Evolutionary conservation across 2,329 filamentous ascomycete genomes (phyloP).

Genomic region (Aspergillus sp.): DNA sequence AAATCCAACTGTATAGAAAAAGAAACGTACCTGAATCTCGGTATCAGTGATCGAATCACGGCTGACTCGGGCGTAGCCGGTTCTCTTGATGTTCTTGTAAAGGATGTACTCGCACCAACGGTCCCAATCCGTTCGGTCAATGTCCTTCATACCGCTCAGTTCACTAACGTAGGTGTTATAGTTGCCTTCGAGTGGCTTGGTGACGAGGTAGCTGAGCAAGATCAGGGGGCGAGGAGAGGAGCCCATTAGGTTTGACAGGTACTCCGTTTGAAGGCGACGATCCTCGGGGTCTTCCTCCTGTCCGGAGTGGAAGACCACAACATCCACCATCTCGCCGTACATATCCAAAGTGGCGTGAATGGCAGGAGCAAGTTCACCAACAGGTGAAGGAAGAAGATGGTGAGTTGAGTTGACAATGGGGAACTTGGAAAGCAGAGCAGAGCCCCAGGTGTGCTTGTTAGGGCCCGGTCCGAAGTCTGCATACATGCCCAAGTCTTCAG

Average conservation of each 20-base stretch:
- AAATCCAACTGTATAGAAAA: background rate
- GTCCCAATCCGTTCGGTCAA: conserved; percentile 91
- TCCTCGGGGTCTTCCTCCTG: conserved; percentile 97
- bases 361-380: conserved; percentile 90
- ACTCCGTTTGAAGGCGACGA: conserved; percentile 79
- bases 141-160: conserved; percentile 87
- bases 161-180: conserved; percentile 94
- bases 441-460: conserved; percentile 98
- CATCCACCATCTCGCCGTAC: conserved; percentile 84
- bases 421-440: conserved; percentile 91
- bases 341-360: conserved; percentile 96
- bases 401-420: conserved; percentile 97
- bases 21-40: conserved; percentile 72
- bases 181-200: conserved; percentile 84
- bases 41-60: conserved; percentile 94
- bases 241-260: conserved; percentile 85
- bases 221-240: conserved; percentile 76
- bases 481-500: conserved; percentile 97
- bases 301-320: conserved; percentile 97
- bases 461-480: conserved; percentile 95
- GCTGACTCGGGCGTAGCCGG: conserved; percentile 86
- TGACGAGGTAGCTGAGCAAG: conserved; percentile 88
- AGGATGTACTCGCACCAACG: conserved; percentile 99
- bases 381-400: conserved; percentile 87
- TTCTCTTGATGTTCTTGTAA: conserved; percentile 82